phyloP scores from a whole-genome alignment of 306 rosid genomes.

The Malus fusca region DNA sequence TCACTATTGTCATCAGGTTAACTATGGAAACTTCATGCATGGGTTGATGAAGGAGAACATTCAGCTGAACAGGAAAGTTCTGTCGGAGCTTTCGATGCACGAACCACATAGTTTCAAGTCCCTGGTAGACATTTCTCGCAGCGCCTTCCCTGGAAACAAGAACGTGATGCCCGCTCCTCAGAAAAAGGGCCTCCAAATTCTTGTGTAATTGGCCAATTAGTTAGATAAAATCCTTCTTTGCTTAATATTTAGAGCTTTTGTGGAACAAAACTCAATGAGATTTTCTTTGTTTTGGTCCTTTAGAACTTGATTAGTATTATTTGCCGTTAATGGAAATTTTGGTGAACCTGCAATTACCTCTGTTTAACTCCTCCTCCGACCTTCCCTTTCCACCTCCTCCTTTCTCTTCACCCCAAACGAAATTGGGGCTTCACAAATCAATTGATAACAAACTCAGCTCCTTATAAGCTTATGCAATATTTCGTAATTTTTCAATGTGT shows the following conservation, averaged over 20 bases:
- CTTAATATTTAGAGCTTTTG: not conserved
- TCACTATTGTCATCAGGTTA: slow-evolving; percentile 39
- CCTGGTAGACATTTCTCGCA: slow-evolving; percentile 63
- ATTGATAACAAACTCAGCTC: too few species aligned
- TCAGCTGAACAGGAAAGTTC: slow-evolving; percentile 86
- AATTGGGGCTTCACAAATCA: too few species aligned
- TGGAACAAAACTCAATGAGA: not conserved
- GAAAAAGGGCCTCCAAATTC: slow-evolving; percentile 40
- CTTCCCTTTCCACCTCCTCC: too few species aligned
- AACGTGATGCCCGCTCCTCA: slow-evolving; percentile 52
- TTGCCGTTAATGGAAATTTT: not conserved
- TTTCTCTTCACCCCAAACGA: too few species aligned
- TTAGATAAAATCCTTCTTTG: not conserved
- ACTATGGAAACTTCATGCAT: slow-evolving; percentile 89
- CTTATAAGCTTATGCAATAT: too few species aligned
- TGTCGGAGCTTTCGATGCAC: slow-evolving; percentile 86
- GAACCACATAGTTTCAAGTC: slow-evolving; percentile 81
- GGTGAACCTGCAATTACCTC: not conserved
- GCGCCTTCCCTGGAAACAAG: slow-evolving; percentile 79
- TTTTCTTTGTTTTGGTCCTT: not conserved
- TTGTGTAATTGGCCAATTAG: slow-evolving; percentile 17
- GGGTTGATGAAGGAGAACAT: slow-evolving; percentile 87
- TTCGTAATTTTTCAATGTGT: too few species aligned
- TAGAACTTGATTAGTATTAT: not conserved
- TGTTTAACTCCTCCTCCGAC: not conserved